phyloP scores from a whole-genome alignment of 2,329 filamentous ascomycete species.

The Aureobasidium lini region DNA sequence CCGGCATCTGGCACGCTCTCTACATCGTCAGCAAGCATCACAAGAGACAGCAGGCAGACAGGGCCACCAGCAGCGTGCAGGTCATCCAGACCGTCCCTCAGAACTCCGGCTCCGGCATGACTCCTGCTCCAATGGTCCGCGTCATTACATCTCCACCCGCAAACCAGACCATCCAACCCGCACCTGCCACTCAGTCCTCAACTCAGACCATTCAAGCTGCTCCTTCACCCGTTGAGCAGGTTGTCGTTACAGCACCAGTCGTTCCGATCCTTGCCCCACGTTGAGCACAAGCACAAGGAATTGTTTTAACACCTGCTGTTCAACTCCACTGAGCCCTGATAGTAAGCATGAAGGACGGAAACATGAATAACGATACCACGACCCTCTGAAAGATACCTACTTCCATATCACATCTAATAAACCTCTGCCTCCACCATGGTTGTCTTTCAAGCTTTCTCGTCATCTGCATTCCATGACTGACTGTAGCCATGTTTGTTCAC shows the following conservation, averaged over 20 bases:
- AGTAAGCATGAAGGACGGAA: not conserved
- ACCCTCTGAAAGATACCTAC: not conserved
- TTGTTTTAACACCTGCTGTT: not conserved
- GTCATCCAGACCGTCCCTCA: not conserved
- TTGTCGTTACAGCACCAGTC: not conserved
- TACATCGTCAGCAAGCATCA: not conserved
- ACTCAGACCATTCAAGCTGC: not conserved
- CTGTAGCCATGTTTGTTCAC: too few relatives aligned
- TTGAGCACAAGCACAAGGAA: too few relatives aligned
- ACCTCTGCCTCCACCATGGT: not conserved
- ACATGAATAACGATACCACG: not conserved
- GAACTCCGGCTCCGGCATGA: too few relatives aligned
- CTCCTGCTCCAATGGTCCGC: too few relatives aligned
- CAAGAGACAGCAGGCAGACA: not conserved
- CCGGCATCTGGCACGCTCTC: not conserved
- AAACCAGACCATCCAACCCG: not conserved
- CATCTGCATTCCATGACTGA: conserved; percentile 31
- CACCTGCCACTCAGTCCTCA: not conserved
- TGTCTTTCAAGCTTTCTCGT: conserved; percentile 17
- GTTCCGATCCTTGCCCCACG: too few relatives aligned
- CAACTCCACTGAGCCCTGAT: not conserved
- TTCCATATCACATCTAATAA: not conserved
- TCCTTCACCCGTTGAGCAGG: not conserved
- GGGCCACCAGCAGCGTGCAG: not conserved
- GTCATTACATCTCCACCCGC: not conserved